These are phyloP conservation scores for Lasiosphaeria ovina DNA, from an alignment of 495 filamentous ascomycete species.

Conservation along the genomic window DNA sequence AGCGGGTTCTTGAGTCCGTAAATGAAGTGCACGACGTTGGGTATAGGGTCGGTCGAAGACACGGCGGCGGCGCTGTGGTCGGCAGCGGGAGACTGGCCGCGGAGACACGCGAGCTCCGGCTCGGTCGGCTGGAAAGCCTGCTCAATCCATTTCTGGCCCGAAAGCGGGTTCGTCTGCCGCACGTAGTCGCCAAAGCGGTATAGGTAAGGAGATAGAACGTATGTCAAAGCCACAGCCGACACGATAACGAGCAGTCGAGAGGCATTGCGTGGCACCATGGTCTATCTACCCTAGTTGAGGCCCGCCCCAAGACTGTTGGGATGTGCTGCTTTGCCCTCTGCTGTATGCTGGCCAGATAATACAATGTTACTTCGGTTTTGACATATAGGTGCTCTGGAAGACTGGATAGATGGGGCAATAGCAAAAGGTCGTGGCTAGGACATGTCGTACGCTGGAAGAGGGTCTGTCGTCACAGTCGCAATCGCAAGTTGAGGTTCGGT, in stretches of 20 bases:
- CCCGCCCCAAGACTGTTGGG: too few species aligned
- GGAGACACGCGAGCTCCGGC: slow-evolving; percentile 40
- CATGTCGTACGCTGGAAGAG: too few species aligned
- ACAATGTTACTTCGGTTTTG: too few species aligned
- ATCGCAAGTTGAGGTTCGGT: too few species aligned
- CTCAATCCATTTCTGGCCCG: slow-evolving; percentile 40
- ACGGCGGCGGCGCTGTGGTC: slow-evolving; percentile 9
- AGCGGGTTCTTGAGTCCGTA: slow-evolving; percentile 43
- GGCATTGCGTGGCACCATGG: slow-evolving; percentile 18
- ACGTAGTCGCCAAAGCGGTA: slow-evolving; percentile 35
- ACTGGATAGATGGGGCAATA: too few species aligned
- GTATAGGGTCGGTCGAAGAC: slow-evolving; percentile 35
- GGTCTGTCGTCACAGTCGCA: too few species aligned
- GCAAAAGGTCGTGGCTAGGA: too few species aligned
- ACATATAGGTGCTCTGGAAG: too few species aligned
- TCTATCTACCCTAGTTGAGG: background rate
- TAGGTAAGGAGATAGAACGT: slow-evolving; percentile 28
- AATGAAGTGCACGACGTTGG: slow-evolving; percentile 49
- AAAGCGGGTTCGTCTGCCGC: slow-evolving; percentile 41
- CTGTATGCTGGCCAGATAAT: too few species aligned
- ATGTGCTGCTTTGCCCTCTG: too few species aligned
- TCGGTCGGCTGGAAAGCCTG: slow-evolving; percentile 36
- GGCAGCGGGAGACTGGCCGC: slow-evolving; percentile 26
- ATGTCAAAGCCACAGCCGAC: slow-evolving; percentile 26
- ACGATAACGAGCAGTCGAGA: slow-evolving; percentile 23